Base-by-base conservation (phyloP, 805 yeast genomes). In the Wickerhamiella siamensis region DNA sequence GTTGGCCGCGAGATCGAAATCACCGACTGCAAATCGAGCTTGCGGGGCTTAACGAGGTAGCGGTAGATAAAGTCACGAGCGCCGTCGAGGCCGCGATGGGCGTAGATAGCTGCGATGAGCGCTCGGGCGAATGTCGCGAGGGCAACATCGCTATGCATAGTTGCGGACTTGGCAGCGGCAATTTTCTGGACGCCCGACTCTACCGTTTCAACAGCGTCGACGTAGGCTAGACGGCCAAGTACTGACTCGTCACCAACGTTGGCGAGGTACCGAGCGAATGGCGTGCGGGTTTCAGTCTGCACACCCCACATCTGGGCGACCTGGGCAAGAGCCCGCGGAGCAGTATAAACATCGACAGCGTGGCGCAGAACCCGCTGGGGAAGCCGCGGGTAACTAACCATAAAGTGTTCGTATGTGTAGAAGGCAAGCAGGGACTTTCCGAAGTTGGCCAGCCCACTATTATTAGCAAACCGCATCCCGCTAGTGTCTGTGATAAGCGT, bases 291-390 rank as follows among this genome's bases (percentile, higher is more conserved):
- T 56, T 87, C 96, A 15, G 71, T 68, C 61, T 84, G 87, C 38
- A 91, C 77, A 63, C 98, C 98, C 96, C 96, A 91, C 17, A 57
- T 45, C 53, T 69, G 70, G 29, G 86, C 95, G 20, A 86, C 65
- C 39, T 71, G 72, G 31, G 74, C 65, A 43, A 91, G 66, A 0
- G 84, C 70, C 14, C 67, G 71, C 29, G 74, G 71, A 3, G 88
- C 82, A 55, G 81, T 70, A 56, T 76, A 82, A 1, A 91, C 71
- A 50, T 82, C 79, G 6, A 81, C 77, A 0, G 94, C 83, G 5
- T 77, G 75, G 51, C 77, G 74, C 43, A 84, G 71, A 21, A 87
- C 79, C 6, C 75, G 71, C 47, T 79, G 70, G 15, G 99, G 98
- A 39, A 91, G 69, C 58, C 99, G 74, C 41, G 99, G 99, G 59